Evolutionary conservation across 23 red algal genomes (phyloP), one percentile per base, ranked within the genome.

Genomic region (Gracilaria domingensis): DNA sequence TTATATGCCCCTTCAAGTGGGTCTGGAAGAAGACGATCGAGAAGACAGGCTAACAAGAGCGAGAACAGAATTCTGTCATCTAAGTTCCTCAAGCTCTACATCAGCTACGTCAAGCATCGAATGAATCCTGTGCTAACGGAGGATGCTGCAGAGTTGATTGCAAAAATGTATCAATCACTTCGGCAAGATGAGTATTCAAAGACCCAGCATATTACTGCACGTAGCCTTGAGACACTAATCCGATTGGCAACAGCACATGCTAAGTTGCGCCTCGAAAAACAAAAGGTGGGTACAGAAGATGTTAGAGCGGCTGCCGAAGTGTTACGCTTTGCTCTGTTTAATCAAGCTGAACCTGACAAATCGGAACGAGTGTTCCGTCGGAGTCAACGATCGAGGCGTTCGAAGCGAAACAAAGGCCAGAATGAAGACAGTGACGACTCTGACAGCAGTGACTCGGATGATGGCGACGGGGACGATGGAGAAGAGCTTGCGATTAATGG

Each of bases 161-260:
- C 97, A 12, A 53, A 82, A 26, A 79, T 66, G 48, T 99, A 96
- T 36, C 79, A 86, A 20, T 81, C 90, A 26, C 66, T 99, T 48
- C 84, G 91, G 24, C 75, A 94, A 28, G 76, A 91, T 78, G 88
- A 95, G 23, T 44, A 61, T 12, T 81, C 62, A n/a, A 92, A 93
- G 83, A 99, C 94, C 34, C 84, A 96, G 79, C 97, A 95, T 55
- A 96, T 99, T 48, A 99, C 97, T 4, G 94, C 97, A 7, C 87
- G 97, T 12, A 79, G 90, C 26, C 87, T 99, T 38, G 97, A 99
- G 50, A 99, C 97, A 4, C 70, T 99, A 45, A 99, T 99, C 60
- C 97, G 97, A 6, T 75, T 99, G 48, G 86, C 97, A 44, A 99
- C 97, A 12, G 97, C 97, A 54, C 95, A 99, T 79, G 97, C 97